These are phyloP conservation scores for Hymenoscyphus fraxineus DNA, from an alignment of 2,329 filamentous ascomycete species.

Conservation along the genomic window DNA sequence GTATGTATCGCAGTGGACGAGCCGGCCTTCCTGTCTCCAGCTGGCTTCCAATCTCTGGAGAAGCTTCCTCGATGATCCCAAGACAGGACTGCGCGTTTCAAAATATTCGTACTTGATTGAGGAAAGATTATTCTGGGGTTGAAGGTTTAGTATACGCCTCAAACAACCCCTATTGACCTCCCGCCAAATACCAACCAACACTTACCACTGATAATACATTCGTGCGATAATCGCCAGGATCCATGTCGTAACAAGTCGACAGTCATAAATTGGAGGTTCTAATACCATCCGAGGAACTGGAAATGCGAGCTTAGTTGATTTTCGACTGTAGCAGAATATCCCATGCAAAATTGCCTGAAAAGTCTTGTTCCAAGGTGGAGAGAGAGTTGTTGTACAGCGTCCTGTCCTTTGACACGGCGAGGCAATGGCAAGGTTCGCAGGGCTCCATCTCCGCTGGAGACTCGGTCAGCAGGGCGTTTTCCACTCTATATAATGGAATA, in stretches of 20 bases:
- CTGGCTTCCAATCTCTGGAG: slow-evolving; percentile 30
- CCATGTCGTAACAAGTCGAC: slow-evolving; percentile 30
- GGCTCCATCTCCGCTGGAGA: slow-evolving; percentile 33
- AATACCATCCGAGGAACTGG: slow-evolving; percentile 10
- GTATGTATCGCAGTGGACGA: slow-evolving; percentile 30
- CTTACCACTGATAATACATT: slow-evolving; percentile 36
- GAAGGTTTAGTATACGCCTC: slow-evolving; percentile 7
- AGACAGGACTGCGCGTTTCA: slow-evolving; percentile 23
- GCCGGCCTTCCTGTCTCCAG: slow-evolving; percentile 31
- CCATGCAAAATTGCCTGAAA: background rate
- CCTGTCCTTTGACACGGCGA: slow-evolving; percentile 21
- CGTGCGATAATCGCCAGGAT: slow-evolving; percentile 35
- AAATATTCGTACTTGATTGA: slow-evolving; percentile 35
- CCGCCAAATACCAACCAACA: slow-evolving; percentile 4
- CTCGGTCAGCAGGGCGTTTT: background rate
- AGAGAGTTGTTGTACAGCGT: background rate
- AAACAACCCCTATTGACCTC: background rate
- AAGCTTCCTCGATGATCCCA: slow-evolving; percentile 22
- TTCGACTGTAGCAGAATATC: background rate
- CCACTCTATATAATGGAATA: background rate
- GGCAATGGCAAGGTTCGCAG: slow-evolving; percentile 26
- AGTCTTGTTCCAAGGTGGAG: background rate
- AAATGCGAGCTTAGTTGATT: background rate
- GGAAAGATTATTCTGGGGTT: slow-evolving; percentile 31
- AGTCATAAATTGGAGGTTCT: slow-evolving; percentile 18